Evolutionary conservation across 2,329 filamentous ascomycete species (phyloP).

Genomic region (Peltaster fructicola): DNA sequence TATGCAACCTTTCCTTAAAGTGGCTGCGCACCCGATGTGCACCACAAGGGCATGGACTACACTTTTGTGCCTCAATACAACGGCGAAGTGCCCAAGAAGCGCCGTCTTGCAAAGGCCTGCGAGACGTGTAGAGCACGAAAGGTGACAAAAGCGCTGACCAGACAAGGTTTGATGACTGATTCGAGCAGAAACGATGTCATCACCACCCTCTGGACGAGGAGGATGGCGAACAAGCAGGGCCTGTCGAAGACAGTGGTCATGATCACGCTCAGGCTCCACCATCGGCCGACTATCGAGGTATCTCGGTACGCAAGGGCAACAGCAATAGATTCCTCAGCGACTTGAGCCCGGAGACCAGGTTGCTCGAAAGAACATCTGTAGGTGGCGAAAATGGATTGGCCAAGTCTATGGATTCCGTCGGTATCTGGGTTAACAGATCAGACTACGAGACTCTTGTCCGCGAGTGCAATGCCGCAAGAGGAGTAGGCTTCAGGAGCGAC

Average conservation of each 20-base stretch:
- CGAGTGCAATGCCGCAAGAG: slow-evolving; percentile 8
- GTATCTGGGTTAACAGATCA: slow-evolving; percentile 19
- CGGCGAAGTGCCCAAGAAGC: slow-evolving; percentile 15
- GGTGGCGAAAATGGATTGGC: slow-evolving; percentile 5
- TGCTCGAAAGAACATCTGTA: slow-evolving; percentile 23
- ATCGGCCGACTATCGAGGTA: neutral
- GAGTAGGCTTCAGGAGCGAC: no score
- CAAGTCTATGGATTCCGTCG: slow-evolving; percentile 15
- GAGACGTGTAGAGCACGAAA: slow-evolving; percentile 16
- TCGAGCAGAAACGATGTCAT: slow-evolving; percentile 16
- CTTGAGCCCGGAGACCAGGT: slow-evolving; percentile 28
- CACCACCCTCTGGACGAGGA: slow-evolving; percentile 10
- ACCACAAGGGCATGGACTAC: slow-evolving; percentile 15
- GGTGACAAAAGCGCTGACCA: slow-evolving; percentile 7
- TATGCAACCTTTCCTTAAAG: no score
- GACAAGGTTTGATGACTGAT: neutral
- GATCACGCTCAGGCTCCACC: slow-evolving; percentile 1
- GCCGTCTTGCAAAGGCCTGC: slow-evolving; percentile 18
- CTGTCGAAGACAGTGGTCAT: slow-evolving; percentile 2
- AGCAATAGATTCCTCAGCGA: slow-evolving; percentile 24
- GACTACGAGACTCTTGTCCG: slow-evolving; percentile 15
- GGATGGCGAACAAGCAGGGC: slow-evolving; percentile 2
- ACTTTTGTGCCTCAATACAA: slow-evolving; percentile 18
- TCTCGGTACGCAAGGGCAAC: neutral
- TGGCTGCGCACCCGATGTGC: no score